Percentiles rank a stretch among this genome's conserved stretches.
These are phyloP conservation scores for Volvox carteri DNA, from an alignment of 163 green algal genomes.

Conservation along the genomic window DNA sequence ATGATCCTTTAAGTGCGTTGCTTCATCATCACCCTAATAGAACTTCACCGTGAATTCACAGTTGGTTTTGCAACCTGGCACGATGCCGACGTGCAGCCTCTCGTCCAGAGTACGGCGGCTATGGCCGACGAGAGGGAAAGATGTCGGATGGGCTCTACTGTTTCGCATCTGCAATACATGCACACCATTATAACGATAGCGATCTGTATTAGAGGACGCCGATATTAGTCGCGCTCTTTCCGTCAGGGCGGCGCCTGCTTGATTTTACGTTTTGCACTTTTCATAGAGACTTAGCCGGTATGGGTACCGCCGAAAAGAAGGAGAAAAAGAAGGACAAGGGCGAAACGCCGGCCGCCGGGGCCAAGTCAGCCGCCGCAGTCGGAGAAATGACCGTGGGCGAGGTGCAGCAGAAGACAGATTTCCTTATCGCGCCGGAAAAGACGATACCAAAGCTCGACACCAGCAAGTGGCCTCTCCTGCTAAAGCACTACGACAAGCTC, in stretches of 20 bases:
- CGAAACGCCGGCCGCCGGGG: constrained; percentile 37
- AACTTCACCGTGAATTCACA: too few relatives aligned
- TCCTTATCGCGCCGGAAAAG: constrained; percentile 72
- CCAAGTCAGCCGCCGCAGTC: constrained; percentile 16
- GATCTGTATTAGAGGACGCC: neutral
- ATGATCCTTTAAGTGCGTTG: too few relatives aligned
- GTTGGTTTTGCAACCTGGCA: too few relatives aligned
- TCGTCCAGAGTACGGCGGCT: neutral
- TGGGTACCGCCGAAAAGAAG: constrained; percentile 35
- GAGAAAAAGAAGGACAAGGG: constrained; percentile 30
- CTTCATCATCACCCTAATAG: too few relatives aligned
- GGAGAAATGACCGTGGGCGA: constrained; percentile 49
- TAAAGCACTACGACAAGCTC: constrained; percentile 99
- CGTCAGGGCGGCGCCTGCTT: constrained; percentile 10
- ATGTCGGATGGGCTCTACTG: too few relatives aligned
- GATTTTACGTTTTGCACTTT: neutral
- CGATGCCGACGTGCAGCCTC: neutral
- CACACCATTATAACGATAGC: too few relatives aligned
- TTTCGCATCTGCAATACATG: too few relatives aligned
- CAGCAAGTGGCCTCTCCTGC: constrained; percentile 94
- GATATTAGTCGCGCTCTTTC: neutral
- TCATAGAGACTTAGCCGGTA: neutral
- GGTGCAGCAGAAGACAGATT: constrained; percentile 63
- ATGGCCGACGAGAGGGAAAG: neutral
- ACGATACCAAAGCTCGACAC: constrained; percentile 87